Percentiles rank a stretch among this genome's conserved stretches.
phyloP scores from a whole-genome alignment of 140 eudicot species.

The Stevia rebaudiana region DNA sequence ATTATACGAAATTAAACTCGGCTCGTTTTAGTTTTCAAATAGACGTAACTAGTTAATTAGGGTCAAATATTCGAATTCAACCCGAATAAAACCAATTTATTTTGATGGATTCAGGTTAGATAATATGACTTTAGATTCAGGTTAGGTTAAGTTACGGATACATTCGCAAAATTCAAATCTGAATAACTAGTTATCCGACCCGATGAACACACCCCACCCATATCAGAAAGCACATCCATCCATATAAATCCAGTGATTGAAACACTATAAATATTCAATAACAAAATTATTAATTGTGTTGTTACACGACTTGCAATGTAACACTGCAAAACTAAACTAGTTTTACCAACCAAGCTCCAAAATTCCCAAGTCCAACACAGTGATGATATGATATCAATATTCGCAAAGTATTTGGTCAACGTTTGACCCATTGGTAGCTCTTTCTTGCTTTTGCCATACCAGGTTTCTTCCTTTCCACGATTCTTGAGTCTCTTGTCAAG shows the following conservation, averaged over 20 bases:
- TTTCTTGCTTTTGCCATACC: slow-evolving; percentile 93
- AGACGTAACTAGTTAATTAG: no score
- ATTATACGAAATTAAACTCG: no score
- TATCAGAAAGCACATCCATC: no score
- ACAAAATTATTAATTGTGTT: slow-evolving; percentile 11
- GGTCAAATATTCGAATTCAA: no score
- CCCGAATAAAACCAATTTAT: no score
- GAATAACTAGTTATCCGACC: no score
- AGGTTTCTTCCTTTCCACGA: slow-evolving; percentile 91
- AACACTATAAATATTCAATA: background rate
- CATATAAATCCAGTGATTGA: background rate
- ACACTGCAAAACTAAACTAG: background rate
- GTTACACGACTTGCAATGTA: slow-evolving; percentile 13
- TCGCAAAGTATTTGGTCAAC: slow-evolving; percentile 28
- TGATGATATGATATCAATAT: background rate
- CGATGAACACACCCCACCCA: no score
- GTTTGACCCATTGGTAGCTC: slow-evolving; percentile 98
- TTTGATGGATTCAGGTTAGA: no score
- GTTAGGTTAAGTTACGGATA: no score
- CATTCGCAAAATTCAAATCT: no score
- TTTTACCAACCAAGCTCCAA: slow-evolving; percentile 8
- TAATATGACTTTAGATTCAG: no score
- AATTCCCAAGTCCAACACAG: background rate
- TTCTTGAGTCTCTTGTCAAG: slow-evolving; percentile 80
- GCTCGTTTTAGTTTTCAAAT: no score